Evolutionary conservation across 1,284 basidiomycete species (phyloP).

Genomic region (Malassezia japonica): DNA sequence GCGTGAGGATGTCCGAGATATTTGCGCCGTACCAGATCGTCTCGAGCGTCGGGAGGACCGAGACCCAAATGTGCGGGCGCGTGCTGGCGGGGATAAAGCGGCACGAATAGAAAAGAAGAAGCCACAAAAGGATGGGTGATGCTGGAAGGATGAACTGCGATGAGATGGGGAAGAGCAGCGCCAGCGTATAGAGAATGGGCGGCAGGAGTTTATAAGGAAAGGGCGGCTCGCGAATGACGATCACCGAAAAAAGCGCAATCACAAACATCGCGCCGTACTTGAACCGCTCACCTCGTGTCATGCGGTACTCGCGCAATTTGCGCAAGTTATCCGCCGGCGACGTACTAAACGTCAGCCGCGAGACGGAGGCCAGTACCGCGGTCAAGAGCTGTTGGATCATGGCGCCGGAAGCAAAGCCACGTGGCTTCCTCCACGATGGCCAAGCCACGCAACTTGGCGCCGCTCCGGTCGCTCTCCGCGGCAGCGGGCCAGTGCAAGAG

Average conservation of each 20-base stretch:
- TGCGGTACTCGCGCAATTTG: slow-evolving; percentile 29
- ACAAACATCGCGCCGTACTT: slow-evolving; percentile 38
- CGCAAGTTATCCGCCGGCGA: slow-evolving; percentile 33
- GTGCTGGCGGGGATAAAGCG: slow-evolving; percentile 68
- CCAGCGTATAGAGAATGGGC: slow-evolving; percentile 62
- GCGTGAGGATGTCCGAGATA: slow-evolving; percentile 88
- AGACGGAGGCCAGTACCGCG: slow-evolving; percentile 23
- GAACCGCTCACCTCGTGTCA: slow-evolving; percentile 29
- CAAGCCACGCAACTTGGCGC: slow-evolving; percentile 1
- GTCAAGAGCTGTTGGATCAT: background rate
- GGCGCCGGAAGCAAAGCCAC: background rate
- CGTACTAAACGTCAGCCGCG: slow-evolving; percentile 36
- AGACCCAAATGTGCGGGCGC: slow-evolving; percentile 77
- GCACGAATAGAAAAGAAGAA: slow-evolving; percentile 64
- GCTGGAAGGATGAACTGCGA: slow-evolving; percentile 87
- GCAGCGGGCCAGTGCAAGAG: background rate
- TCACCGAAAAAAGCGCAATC: slow-evolving; percentile 63
- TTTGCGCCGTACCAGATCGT: slow-evolving; percentile 91
- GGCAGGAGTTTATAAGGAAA: slow-evolving; percentile 71
- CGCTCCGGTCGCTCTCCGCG: background rate
- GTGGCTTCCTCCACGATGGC: background rate
- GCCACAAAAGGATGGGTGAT: slow-evolving; percentile 70
- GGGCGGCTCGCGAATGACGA: slow-evolving; percentile 61
- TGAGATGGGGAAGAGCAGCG: slow-evolving; percentile 72
- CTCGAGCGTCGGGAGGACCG: slow-evolving; percentile 84